Conservation (phyloP, 768 basidiomycete genomes). For the Trametes cubensis region DNA sequence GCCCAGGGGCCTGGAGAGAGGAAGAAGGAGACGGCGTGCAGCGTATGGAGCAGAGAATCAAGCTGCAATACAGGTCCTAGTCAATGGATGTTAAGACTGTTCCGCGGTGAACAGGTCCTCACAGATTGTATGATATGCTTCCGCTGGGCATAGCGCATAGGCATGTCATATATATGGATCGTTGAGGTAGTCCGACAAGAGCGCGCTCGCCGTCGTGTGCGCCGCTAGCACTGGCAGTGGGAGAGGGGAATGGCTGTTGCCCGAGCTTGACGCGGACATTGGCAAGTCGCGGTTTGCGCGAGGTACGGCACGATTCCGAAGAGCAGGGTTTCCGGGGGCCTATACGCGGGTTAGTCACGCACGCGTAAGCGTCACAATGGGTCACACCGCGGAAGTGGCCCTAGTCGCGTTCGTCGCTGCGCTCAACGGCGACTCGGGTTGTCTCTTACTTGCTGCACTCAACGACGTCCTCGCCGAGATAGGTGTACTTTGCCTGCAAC, state of each 20-base stretch:
- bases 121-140: slow-evolving; percentile 36
- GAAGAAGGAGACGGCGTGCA: slow-evolving; percentile 77
- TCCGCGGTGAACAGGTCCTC: slow-evolving; percentile 1
- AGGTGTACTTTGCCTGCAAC: background rate
- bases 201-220: slow-evolving; percentile 18
- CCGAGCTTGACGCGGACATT: background rate
- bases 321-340: slow-evolving; percentile 1
- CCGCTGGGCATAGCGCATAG: slow-evolving; percentile 36
- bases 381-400: slow-evolving; percentile 10
- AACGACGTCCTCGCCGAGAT: background rate
- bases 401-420: slow-evolving; percentile 17
- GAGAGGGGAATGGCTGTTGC: background rate
- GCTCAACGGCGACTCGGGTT: background rate
- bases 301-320: background rate
- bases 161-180: slow-evolving; percentile 34
- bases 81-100: background rate
- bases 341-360: slow-evolving; percentile 1
- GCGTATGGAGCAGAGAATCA: slow-evolving; percentile 69
- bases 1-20: slow-evolving; percentile 67
- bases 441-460: background rate
- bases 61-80: slow-evolving; percentile 45
- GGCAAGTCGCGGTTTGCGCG: background rate
- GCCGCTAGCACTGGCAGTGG: background rate
- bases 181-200: slow-evolving; percentile 1
- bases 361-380: slow-evolving; percentile 19